Evolutionary conservation across 345 rosid genomes (phyloP).

Genomic region (Salix koriyanagi): DNA sequence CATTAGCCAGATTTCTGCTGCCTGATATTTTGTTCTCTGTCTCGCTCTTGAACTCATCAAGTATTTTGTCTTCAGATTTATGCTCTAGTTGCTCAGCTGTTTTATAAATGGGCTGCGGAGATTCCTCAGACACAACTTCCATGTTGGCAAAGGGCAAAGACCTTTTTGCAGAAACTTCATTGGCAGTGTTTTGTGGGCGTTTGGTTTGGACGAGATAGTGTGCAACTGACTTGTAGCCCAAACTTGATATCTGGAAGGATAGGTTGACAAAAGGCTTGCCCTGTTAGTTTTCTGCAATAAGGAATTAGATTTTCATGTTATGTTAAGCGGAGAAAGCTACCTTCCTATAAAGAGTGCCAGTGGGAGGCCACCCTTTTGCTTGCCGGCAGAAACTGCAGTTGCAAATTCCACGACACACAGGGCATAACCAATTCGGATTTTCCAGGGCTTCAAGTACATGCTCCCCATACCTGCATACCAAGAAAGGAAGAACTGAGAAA

Average conservation of each 20-base stretch:
- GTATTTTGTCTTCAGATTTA: slow-evolving; percentile 18
- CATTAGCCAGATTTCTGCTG: not conserved
- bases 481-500: not conserved
- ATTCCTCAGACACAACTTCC: slow-evolving; percentile 21
- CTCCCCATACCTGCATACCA: slow-evolving; percentile 68
- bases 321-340: slow-evolving; percentile 25
- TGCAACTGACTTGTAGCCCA: slow-evolving; percentile 92
- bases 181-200: slow-evolving; percentile 20
- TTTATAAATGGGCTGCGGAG: slow-evolving; percentile 14
- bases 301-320: not conserved
- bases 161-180: slow-evolving; percentile 57
- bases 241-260: slow-evolving; percentile 42
- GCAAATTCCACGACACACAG: slow-evolving; percentile 87
- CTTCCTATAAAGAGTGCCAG: slow-evolving; percentile 69
- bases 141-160: slow-evolving; percentile 45
- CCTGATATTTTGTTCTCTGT: slow-evolving; percentile 13
- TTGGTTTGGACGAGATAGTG: slow-evolving; percentile 76
- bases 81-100: slow-evolving; percentile 11
- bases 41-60: slow-evolving; percentile 14
- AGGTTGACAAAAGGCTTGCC: slow-evolving; percentile 10
- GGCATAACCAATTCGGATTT: slow-evolving; percentile 77
- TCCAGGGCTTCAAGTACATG: slow-evolving; percentile 84
- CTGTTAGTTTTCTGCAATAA: not conserved
- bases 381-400: slow-evolving; percentile 87
- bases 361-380: slow-evolving; percentile 78